Base-by-base conservation (phyloP, 106 monocot genomes). In the Vanilla planifolia region DNA sequence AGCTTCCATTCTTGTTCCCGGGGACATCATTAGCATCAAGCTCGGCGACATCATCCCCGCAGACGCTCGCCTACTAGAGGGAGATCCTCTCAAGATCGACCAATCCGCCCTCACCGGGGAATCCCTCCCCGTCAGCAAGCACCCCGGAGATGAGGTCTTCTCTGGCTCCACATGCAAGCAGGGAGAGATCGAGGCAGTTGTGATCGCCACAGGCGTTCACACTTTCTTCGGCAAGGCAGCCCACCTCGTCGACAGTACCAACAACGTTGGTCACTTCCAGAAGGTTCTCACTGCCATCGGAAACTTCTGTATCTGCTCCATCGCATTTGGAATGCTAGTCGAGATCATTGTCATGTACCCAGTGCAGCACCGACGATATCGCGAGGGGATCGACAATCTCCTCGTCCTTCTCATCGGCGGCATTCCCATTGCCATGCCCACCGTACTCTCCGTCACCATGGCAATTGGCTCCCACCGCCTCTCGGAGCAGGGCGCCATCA, bases 101-200 rank as follows among this genome's bases (percentile, higher is more conserved):
- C 92, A 93, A 64, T 75, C 92, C 0, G 84, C 92, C 5, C 77
- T 92, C 46, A 92, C 92, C 25, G 83, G 92, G 11, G 59, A 59
- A 10, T 59, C 59, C n/a, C 20, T 59, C 3, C 59, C 59, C 16
- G 62, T 62, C 27, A 62, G 43, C 42, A 62, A 62, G 27, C 3
- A 45, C 29, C 62, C 62, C 1, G 62, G 62, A 2, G 42, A 43
- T 6, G 62, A 30, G 42, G 62, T 62, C 2, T 62, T 44, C 29
- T 62, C 62, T 3, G 62, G 62, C 16, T 62, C 62, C 4, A 62
- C 62, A 6, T 62, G 62, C 44, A 62, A 62, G 43, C 62, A 62
- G 27, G 62, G 62, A 1, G 62, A 62, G 62, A 62, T 62, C 42
- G 44, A 62, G 62, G 62, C 62, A 3, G 43, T 62, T 6, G 62